Conservation (phyloP, 2,329 filamentous ascomycete genomes). For the Nothophoma quercina region DNA sequence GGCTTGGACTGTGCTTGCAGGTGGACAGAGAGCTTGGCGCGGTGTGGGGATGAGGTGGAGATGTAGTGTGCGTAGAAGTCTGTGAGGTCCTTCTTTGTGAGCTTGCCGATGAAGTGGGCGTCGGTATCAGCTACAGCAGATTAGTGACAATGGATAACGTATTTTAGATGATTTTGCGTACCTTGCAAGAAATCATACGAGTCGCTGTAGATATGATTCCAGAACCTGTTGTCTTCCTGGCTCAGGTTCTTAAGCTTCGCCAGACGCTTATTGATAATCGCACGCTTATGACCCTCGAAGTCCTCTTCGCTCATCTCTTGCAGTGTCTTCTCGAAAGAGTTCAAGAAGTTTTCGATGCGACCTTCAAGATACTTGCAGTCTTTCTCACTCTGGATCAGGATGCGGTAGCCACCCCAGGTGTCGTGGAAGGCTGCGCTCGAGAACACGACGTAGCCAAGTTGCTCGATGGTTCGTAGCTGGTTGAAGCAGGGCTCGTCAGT, state of each 20-base stretch:
- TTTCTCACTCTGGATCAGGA: constrained; percentile 93
- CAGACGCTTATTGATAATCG: constrained; percentile 82
- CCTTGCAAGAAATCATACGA: constrained; percentile 89
- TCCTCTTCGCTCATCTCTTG: constrained; percentile 80
- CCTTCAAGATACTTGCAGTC: constrained; percentile 83
- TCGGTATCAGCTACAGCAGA: constrained; percentile 70
- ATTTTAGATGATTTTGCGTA: too few relatives aligned
- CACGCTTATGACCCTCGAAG: constrained; percentile 91
- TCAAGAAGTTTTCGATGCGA: constrained; percentile 86
- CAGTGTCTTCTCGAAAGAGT: constrained; percentile 69
- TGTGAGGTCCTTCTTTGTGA: constrained; percentile 82
- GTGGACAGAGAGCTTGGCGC: constrained; percentile 87
- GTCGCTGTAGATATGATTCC: constrained; percentile 84
- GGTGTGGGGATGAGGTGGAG: constrained; percentile 72
- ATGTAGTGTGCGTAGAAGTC: constrained; percentile 81
- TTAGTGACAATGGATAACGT: too few relatives aligned
- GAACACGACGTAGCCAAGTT: constrained; percentile 96
- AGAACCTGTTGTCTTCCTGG: constrained; percentile 83
- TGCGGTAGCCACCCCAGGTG: constrained; percentile 78
- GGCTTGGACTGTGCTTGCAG: constrained; percentile 73
- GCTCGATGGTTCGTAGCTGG: constrained; percentile 93
- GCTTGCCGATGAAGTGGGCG: constrained; percentile 72
- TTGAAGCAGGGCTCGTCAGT: constrained; percentile 94
- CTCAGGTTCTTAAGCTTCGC: constrained; percentile 93
- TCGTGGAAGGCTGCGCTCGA: constrained; percentile 78